Conservation (phyloP, 1,284 basidiomycete genomes). For the Moesziomyces antarcticus region DNA sequence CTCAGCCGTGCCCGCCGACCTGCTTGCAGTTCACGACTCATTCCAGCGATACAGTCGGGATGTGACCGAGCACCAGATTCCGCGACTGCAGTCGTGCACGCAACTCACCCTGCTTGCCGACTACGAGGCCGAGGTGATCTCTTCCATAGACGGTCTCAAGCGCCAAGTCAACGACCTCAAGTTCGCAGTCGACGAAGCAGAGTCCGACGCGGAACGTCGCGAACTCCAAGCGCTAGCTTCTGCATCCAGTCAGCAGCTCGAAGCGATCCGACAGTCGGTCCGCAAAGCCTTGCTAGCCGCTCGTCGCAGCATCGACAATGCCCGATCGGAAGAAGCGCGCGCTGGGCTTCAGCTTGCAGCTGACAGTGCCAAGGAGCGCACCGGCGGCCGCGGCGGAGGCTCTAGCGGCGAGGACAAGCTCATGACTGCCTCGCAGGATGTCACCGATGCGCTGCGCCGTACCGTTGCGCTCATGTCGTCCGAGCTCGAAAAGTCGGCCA, state of each 20-base stretch:
- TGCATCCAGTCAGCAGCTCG: conserved; percentile 22
- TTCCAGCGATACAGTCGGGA: conserved; percentile 45
- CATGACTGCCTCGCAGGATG: conserved; percentile 59
- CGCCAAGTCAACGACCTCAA: conserved; percentile 45
- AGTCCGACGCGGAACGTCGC: conserved; percentile 27
- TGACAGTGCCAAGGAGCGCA: conserved; percentile 42
- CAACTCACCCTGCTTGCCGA: conserved; percentile 29
- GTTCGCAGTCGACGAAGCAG: conserved; percentile 53
- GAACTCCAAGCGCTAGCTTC: conserved; percentile 15
- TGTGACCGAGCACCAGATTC: conserved; percentile 45
- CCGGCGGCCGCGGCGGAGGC: conserved; percentile 31
- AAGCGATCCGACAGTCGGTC: conserved; percentile 25
- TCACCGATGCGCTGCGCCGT: conserved; percentile 61
- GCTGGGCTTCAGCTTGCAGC: conserved; percentile 38
- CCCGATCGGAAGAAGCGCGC: conserved; percentile 25
- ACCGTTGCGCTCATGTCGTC: conserved; percentile 62
- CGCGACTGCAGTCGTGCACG: conserved; percentile 35
- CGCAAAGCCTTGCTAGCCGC: conserved; percentile 38
- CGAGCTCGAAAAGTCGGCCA: conserved; percentile 64
- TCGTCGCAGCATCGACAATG: conserved; percentile 26
- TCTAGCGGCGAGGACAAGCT: conserved; percentile 57
- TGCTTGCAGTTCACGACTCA: conserved; percentile 27
- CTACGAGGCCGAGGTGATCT: conserved; percentile 48
- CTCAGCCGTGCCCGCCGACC: conserved; percentile 28
- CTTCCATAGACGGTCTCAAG: conserved; percentile 46